Evolutionary conservation across 2,329 filamentous ascomycete species (phyloP).

Genomic region (Calonectria multiphialidica): DNA sequence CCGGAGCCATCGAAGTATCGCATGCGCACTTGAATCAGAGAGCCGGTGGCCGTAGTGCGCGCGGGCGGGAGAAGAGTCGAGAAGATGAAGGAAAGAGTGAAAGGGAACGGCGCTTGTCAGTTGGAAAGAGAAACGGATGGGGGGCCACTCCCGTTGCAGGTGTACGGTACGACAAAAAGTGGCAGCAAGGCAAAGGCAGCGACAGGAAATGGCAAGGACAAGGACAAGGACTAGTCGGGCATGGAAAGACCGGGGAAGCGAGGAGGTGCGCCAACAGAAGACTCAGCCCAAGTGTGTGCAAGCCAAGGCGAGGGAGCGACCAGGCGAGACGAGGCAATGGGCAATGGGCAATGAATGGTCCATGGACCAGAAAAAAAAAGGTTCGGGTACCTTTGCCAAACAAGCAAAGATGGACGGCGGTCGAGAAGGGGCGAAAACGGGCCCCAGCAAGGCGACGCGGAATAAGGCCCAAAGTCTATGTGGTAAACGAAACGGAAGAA

Average conservation of each 20-base stretch:
- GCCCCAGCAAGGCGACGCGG: constrained; percentile 8
- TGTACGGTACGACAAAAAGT: constrained; percentile 10
- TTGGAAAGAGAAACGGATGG: background rate
- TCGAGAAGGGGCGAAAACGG: constrained; percentile 13
- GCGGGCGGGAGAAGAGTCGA: background rate
- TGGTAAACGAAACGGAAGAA: background rate
- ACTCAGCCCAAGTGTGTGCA: constrained; percentile 5
- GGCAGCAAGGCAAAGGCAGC: constrained; percentile 3
- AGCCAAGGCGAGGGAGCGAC: constrained; percentile 1
- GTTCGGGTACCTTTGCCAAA: constrained; percentile 14
- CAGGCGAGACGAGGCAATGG: constrained; percentile 2
- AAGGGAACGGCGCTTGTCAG: background rate
- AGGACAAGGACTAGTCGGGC: constrained; percentile 10
- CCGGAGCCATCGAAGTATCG: constrained; percentile 25
- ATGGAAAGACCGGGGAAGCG: constrained; percentile 5
- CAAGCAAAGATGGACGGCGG: constrained; percentile 7
- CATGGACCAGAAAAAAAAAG: background rate
- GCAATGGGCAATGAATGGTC: background rate
- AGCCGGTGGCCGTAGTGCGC: background rate
- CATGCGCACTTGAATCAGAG: background rate
- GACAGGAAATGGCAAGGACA: constrained; percentile 19
- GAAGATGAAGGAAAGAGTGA: background rate
- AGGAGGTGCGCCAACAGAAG: constrained; percentile 7
- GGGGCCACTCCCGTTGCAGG: constrained; percentile 6
- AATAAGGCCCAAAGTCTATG: constrained; percentile 12